Evolutionary conservation across 768 basidiomycete species (phyloP).

Genomic region (Aureoboletus auriporus): DNA sequence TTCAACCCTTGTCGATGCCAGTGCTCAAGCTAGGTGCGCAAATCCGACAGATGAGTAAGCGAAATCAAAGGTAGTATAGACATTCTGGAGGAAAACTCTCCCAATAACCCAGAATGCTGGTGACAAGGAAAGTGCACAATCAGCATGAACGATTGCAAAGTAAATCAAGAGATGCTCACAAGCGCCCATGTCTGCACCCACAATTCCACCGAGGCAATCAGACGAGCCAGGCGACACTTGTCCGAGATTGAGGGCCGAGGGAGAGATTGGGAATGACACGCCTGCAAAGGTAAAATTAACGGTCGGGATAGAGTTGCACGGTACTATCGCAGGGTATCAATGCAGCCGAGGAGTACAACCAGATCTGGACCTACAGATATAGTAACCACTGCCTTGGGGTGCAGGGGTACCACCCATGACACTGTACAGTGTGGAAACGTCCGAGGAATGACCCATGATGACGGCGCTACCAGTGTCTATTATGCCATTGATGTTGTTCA

Average conservation of each 20-base stretch:
- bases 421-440: not conserved
- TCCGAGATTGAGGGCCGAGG: not conserved
- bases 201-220: not conserved
- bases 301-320: slow-evolving; percentile 14
- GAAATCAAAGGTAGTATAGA: too few relatives aligned
- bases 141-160: not conserved
- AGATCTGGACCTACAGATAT: slow-evolving; percentile 25
- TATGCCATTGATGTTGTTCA: slow-evolving; percentile 1
- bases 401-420: slow-evolving; percentile 11
- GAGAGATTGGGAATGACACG: not conserved
- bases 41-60: too few relatives aligned
- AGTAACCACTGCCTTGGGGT: slow-evolving; percentile 18
- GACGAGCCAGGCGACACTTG: not conserved
- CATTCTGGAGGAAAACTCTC: too few relatives aligned
- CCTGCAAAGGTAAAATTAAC: not conserved
- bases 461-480: slow-evolving; percentile 20
- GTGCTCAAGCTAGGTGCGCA: too few relatives aligned
- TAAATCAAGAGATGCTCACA: not conserved
- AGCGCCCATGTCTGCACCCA: not conserved
- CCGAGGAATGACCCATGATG: slow-evolving; percentile 1
- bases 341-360: not conserved
- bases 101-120: not conserved
- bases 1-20: too few relatives aligned
- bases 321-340: slow-evolving; percentile 12
- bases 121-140: not conserved